Base-by-base conservation (phyloP, 2,329 filamentous ascomycete genomes). In the Blastomyces gilchristii region DNA sequence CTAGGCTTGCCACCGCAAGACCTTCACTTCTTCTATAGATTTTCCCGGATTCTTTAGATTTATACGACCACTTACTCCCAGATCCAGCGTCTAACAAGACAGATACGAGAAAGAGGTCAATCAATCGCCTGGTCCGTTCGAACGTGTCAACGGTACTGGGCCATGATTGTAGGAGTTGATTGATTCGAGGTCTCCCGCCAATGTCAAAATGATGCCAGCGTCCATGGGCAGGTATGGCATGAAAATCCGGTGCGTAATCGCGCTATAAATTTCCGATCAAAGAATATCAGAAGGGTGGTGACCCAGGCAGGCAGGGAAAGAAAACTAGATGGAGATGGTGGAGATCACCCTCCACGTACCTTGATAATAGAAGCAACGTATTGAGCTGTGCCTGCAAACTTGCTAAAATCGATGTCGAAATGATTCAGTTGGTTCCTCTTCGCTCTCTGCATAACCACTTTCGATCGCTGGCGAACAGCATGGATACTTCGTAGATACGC, bases 341-440 rank as follows among this genome's bases (percentile, higher is more conserved):
- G 31, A 58, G 11, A 50, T 37, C 60, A 31, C n/a, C n/a, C n/a
- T 28, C 25, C 28, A 47, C 43, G 68, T 79, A 92, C 91, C 88
- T 95, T 96, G 80, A 97, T 96, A 67, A 97, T 93, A 50, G 89
- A 87, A n/a, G 93, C 87, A 11, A 96, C 89, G 73, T 96, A 96
- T 54, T 83, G 83, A 16, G 92, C 90, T 0, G 93, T 93, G 67
- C 93, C 89, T 56, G 82, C 77, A 73, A 96, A 93, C 76, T 93
- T 95, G 76, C 76, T 77, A 82, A 92, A 85, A 75, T 97, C 92
- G 58, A 96, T 91, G 67, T 90, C 87, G 70, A 97, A 97, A 74
- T 97, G 92, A 69, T 84, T 85, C 65, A 96, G 82, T 69, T 89
- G 82, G 71, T 96, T 90, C 67, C 81, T 82, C 70, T 89, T 81